These are phyloP conservation scores for Conoideocrella luteorostrata DNA, from an alignment of 2,329 filamentous ascomycete species.

Conservation along the genomic window DNA sequence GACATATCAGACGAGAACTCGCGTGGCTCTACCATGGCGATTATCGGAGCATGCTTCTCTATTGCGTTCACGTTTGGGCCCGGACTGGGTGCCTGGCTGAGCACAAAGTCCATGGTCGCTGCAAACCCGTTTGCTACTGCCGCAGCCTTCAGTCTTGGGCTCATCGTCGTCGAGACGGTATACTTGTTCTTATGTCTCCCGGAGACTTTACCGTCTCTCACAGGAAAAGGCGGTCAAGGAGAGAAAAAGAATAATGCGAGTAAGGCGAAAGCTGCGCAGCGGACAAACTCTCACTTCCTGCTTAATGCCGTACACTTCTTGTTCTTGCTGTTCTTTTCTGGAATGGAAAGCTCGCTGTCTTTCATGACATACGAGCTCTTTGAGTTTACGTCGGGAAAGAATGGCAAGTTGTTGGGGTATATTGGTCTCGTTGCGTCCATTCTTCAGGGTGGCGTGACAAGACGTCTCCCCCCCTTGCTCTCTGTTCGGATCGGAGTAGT, in stretches of 20 bases:
- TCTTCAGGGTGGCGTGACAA: constrained; percentile 88
- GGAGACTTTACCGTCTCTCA: constrained; percentile 69
- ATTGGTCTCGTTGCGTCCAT: constrained; percentile 86
- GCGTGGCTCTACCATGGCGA: constrained; percentile 86
- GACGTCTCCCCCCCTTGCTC: constrained; percentile 72
- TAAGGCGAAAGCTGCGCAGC: constrained; percentile 27
- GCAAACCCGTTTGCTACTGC: constrained; percentile 93
- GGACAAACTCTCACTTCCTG: constrained; percentile 76
- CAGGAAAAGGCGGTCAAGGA: constrained; percentile 22
- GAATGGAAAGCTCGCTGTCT: constrained; percentile 94
- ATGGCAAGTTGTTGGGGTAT: constrained; percentile 80
- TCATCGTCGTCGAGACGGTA: constrained; percentile 80
- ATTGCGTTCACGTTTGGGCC: constrained; percentile 96
- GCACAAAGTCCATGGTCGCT: constrained; percentile 67
- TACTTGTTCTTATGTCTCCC: constrained; percentile 83
- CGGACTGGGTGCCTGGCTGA: constrained; percentile 80
- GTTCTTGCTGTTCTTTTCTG: constrained; percentile 95
- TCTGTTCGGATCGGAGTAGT: constrained; percentile 75
- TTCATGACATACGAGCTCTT: constrained; percentile 98
- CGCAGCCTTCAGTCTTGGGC: constrained; percentile 75
- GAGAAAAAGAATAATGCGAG: constrained; percentile 20
- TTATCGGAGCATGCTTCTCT: constrained; percentile 94
- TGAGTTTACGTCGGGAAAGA: constrained; percentile 68
- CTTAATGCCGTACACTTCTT: constrained; percentile 82
- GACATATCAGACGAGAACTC: constrained; percentile 85